Evolutionary conservation across 2,329 filamentous ascomycete genomes (phyloP), one percentile per base, ranked within the genome.

Genomic region (Cladosporium sp.): DNA sequence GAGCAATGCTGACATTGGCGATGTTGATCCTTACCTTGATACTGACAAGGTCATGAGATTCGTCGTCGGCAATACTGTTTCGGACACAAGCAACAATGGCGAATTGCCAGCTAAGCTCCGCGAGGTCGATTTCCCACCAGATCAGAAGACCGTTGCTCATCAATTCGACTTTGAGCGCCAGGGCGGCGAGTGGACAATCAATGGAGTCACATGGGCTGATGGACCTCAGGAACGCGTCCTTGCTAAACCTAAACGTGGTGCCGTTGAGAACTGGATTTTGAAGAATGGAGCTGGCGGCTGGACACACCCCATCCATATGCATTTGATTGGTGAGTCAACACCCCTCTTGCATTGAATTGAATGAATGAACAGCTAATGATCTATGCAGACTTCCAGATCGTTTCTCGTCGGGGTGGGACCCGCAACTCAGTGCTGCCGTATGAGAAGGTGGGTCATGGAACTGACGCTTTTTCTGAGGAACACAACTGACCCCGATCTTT

Each of bases 341-440:
- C 4, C 80, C 85, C 74, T 76, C 81, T 62, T 85, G 74, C 76
- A 81, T 61, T 85, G 81, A 81, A 77, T 81, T 71, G 75, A 85
- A 4, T 7, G 4, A 21, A 6, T 32, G 10, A 77, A 79, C 67
- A 86, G 87, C 73, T 77, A 74, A 34, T 78, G 78, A 15, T 83
- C 81, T n/a, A 81, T 80, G 28, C 84, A 83, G 85, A 88, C 71
- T 85, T 88, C 74, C 81, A 84, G 65, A 78, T 88, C 41, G 70
- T 87, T n/a, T 78, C 76, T 5, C 83, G 86, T 18, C 80, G 72
- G 0, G 82, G 83, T 3, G 80, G 80, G 6, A 75, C 78, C 14
- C 77, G 80, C 2, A 59, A 59, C 26, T 71, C 70, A 14, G 59
- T 87, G 3, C 70, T 79, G 68, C 79, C 83, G 0, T 88, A 88